A percentile compares a stretch with the other conserved stretches of the same genome.
These are phyloP conservation scores for Pascua sp. DNA, from an alignment of 1,284 basidiomycete species.

Conservation along the genomic window DNA sequence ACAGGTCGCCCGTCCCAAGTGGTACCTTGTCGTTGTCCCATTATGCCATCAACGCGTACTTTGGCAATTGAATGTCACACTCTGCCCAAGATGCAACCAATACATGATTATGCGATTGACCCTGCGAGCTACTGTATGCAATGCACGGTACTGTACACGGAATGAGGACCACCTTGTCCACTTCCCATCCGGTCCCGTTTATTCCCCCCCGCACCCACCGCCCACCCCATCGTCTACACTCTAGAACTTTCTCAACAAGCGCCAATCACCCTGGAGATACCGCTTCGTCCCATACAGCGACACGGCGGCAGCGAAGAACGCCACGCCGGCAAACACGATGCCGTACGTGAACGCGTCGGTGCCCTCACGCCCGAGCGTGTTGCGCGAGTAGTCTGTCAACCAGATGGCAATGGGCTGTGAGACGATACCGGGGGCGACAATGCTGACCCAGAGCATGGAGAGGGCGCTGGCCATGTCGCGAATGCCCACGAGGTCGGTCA, in stretches of 20 bases:
- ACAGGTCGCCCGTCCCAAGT: too few relatives aligned
- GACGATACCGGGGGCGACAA: conserved; percentile 41
- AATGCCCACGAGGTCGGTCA: conserved; percentile 35
- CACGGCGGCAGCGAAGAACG: conserved; percentile 34
- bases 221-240: neutral
- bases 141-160: too few relatives aligned
- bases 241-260: conserved; percentile 21
- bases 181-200: too few relatives aligned
- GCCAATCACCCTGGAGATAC: conserved; percentile 44
- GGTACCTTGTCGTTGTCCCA: too few relatives aligned
- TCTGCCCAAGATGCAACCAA: too few relatives aligned
- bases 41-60: too few relatives aligned
- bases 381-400: conserved; percentile 43
- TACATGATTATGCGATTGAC: too few relatives aligned
- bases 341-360: conserved; percentile 44
- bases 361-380: conserved; percentile 30
- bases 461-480: conserved; percentile 48
- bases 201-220: too few relatives aligned
- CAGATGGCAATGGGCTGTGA: conserved; percentile 49
- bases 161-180: too few relatives aligned
- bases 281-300: conserved; percentile 44
- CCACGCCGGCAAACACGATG: conserved; percentile 48
- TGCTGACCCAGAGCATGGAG: conserved; percentile 48
- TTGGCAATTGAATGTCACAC: too few relatives aligned
- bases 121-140: too few relatives aligned